These are phyloP conservation scores for Yamadazyma triangularis DNA, from an alignment of 1,139 yeast species.

Conservation along the genomic window DNA sequence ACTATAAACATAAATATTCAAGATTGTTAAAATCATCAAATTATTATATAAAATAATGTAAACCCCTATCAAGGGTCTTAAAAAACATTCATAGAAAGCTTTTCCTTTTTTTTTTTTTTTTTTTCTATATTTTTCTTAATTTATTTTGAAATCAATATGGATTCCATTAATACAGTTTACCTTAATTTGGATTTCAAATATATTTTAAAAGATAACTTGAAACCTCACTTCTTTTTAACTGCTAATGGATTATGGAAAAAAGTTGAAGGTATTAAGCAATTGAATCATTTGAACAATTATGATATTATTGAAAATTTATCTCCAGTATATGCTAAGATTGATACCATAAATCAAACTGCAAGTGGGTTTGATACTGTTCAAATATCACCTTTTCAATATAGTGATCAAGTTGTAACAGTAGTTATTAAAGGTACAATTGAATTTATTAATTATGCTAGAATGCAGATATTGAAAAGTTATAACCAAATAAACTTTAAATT, in stretches of 20 bases:
- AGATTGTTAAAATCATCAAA: background rate
- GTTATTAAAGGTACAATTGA: slow-evolving; percentile 26
- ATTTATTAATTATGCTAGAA: slow-evolving; percentile 25
- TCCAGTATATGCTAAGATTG: slow-evolving; percentile 4
- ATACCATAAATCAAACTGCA: slow-evolving; percentile 7
- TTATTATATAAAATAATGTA: too few species aligned
- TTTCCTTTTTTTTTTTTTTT: too few species aligned
- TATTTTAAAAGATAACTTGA: slow-evolving; percentile 8
- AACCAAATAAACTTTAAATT: slow-evolving; percentile 32
- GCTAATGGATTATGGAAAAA: slow-evolving; percentile 31
- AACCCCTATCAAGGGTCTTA: too few species aligned
- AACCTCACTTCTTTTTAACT: slow-evolving; percentile 20
- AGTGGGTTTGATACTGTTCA: slow-evolving; percentile 17
- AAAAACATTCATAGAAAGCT: too few species aligned
- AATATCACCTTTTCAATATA: slow-evolving; percentile 25
- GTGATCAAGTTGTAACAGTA: slow-evolving; percentile 27
- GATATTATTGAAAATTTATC: slow-evolving; percentile 27
- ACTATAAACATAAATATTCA: slow-evolving; percentile 7
- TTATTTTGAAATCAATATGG: background rate
- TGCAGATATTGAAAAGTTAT: slow-evolving; percentile 26
- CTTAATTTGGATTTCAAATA: slow-evolving; percentile 12
- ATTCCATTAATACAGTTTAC: slow-evolving; percentile 4
- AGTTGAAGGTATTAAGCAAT: slow-evolving; percentile 7
- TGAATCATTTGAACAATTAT: slow-evolving; percentile 6
- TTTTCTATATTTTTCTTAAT: background rate